Base-by-base conservation (phyloP, 495 filamentous ascomycete genomes). In the Copromyces sp. region DNA sequence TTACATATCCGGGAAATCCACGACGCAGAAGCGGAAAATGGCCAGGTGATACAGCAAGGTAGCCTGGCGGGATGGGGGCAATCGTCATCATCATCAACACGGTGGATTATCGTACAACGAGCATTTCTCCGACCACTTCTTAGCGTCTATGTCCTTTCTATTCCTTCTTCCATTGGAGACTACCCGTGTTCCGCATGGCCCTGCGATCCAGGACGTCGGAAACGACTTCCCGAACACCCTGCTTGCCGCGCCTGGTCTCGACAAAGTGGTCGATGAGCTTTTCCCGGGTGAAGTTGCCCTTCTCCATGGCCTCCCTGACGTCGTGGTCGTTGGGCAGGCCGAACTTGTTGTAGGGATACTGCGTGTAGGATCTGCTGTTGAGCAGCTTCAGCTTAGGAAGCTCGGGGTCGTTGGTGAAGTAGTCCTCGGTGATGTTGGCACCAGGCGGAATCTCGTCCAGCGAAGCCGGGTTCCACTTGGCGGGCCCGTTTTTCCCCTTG, bases 241-340 rank as follows among this genome's bases (percentile, higher is more conserved):
- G 82, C 81, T 89, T 88, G 37, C 84, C 82, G 3, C 77, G 75
- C 53, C 76, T 79, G 72, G 73, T 74, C 12, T 74, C 74, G 11
- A 90, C 72, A 61, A 93, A 87, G 44, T 82, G 72, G 29, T 82
- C 73, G 40, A 89, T 77, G 14, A 91, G 73, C 69, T 86, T 78
- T 11, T 82, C 77, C 38, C 16, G 74, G 35, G 79, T 83, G 75
- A 75, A 78, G 4, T 72, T 74, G 40, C 79, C 81, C 70, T 78
- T 73, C 39, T 73, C 77, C 3, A 94, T 85, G 72, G 88, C 73
- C 16, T 77, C 70, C 84, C 88, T 81, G 24, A 98, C 88, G 24
- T 92, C 86, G n/a, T 73, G 59, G 82, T 99, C 94, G 29, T 81
- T 85, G 53, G 94, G 95, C 37, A 99, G 83, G n/a, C 89, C 90